phyloP scores from a whole-genome alignment of 495 filamentous ascomycete species.

The Neurospora sp. region DNA sequence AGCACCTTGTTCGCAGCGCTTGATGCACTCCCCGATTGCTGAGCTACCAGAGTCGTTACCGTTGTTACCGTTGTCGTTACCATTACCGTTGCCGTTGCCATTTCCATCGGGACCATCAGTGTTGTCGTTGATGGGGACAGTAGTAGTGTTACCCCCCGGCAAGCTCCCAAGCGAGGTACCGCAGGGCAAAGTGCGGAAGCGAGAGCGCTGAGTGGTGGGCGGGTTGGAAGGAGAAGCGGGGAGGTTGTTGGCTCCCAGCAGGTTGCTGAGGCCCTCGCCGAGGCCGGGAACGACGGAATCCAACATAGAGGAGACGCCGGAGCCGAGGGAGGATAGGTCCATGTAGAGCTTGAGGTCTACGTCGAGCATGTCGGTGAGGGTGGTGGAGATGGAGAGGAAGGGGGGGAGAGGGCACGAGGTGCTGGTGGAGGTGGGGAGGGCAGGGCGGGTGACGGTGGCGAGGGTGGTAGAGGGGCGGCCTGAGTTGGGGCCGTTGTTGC shows the following conservation, averaged over 20 bases:
- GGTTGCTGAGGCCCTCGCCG: neutral
- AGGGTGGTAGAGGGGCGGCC: neutral
- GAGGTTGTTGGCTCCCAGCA: neutral
- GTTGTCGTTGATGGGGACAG: neutral
- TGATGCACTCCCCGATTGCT: slow-evolving; percentile 1
- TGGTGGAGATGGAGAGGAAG: neutral
- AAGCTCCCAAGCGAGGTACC: neutral
- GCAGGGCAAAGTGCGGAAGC: neutral
- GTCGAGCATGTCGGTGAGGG: slow-evolving; percentile 1
- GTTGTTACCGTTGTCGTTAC: neutral
- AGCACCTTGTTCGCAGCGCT: slow-evolving; percentile 2
- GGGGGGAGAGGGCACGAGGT: neutral
- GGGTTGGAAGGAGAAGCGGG: neutral
- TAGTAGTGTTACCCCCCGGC: slow-evolving; percentile 1
- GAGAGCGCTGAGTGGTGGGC: slow-evolving; percentile 1
- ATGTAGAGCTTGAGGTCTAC: slow-evolving; percentile 7
- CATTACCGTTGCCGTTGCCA: neutral
- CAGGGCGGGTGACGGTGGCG: neutral
- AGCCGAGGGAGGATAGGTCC: slow-evolving; percentile 1
- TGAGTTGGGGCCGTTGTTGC: neutral
- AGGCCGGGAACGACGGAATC: neutral
- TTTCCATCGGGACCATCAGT: neutral
- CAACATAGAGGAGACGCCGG: neutral
- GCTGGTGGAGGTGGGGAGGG: neutral
- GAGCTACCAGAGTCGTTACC: neutral